phyloP scores from a whole-genome alignment of 805 yeast genomes.

The Candida odintsovae region DNA sequence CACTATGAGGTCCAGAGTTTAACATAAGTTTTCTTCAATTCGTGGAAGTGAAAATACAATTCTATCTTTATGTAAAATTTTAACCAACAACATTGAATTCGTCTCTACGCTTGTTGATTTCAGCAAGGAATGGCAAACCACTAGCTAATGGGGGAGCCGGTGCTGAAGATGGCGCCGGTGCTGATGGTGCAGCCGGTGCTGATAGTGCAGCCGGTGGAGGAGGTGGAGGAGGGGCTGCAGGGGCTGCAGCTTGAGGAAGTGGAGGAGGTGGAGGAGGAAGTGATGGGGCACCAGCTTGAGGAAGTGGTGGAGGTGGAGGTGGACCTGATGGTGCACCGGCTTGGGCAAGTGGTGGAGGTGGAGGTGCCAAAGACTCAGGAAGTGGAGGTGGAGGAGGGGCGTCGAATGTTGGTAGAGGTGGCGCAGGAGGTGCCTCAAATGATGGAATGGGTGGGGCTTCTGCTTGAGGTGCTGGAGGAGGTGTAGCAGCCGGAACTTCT shows the following conservation, averaged over 20 bases:
- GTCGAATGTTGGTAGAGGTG: conserved; percentile 26
- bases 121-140: conserved; percentile 44
- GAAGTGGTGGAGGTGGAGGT: conserved; percentile 27
- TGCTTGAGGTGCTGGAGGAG: conserved; percentile 20
- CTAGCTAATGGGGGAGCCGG: conserved; percentile 27
- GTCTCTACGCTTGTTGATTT: conserved; percentile 44
- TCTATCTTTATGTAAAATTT: not conserved
- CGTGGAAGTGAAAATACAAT: not conserved
- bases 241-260: conserved; percentile 1
- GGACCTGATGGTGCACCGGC: conserved; percentile 25
- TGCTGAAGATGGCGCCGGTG: conserved; percentile 22
- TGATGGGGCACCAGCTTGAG: conserved; percentile 24
- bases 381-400: conserved; percentile 21
- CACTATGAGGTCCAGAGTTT: not conserved
- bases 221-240: conserved; percentile 24
- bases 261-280: conserved; percentile 29
- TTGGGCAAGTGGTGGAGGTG: conserved; percentile 26
- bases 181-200: conserved; percentile 9
- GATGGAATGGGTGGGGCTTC: conserved; percentile 1
- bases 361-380: conserved; percentile 20
- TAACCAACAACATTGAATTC: conserved; percentile 41
- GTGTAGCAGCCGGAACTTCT: conserved; percentile 19
- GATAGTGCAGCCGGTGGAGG: conserved; percentile 23
- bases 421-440: conserved; percentile 24
- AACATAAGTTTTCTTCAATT: not conserved